Percentiles rank a stretch among this genome's conserved stretches.
Conservation (phyloP, 306 rosid species). For the Elaeagnus macrophylla region DNA sequence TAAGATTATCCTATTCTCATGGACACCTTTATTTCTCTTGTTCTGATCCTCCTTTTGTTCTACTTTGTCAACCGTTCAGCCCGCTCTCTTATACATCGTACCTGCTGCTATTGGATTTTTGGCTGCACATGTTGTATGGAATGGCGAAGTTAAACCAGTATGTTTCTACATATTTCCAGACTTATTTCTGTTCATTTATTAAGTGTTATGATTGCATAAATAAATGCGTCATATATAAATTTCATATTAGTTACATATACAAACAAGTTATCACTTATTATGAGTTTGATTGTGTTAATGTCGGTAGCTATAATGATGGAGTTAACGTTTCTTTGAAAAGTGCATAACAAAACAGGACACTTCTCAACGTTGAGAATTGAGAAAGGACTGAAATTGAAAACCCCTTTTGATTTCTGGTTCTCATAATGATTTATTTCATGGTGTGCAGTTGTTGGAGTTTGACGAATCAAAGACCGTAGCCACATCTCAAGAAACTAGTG, state of each 20-base stretch:
- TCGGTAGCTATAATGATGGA: too few relatives aligned
- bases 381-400: too few relatives aligned
- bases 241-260: too few relatives aligned
- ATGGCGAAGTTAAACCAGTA: constrained; percentile 91
- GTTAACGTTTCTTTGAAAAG: too few relatives aligned
- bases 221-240: too few relatives aligned
- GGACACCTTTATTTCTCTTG: not conserved
- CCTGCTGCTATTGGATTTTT: constrained; percentile 88
- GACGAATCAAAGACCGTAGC: constrained; percentile 60
- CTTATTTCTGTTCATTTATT: not conserved
- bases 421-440: constrained; percentile 13
- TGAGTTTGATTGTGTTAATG: too few relatives aligned
- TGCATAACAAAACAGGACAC: too few relatives aligned
- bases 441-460: constrained; percentile 69
- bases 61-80: constrained; percentile 41
- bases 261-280: too few relatives aligned
- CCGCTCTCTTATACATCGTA: constrained; percentile 89
- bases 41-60: constrained; percentile 2
- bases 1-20: not conserved
- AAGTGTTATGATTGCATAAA: too few relatives aligned
- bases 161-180: constrained; percentile 21
- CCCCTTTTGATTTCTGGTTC: not conserved
- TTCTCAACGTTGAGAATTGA: too few relatives aligned
- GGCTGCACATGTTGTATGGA: constrained; percentile 90
- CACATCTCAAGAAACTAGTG: constrained; percentile 42